phyloP scores from a whole-genome alignment of 306 rosid species.

The Corylus heterophylla region DNA sequence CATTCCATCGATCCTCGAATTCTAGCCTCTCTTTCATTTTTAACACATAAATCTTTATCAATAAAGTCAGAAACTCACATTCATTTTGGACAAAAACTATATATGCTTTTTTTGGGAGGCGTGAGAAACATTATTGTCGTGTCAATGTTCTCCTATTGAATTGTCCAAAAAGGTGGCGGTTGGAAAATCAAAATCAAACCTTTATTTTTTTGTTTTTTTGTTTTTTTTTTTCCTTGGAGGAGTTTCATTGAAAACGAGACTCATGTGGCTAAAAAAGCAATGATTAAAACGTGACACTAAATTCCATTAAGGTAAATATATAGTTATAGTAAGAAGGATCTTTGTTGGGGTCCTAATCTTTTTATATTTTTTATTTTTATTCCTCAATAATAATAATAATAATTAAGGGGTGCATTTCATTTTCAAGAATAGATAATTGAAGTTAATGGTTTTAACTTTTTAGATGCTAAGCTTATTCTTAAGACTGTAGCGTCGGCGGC shows the following conservation, averaged over 20 bases:
- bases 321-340: too few relatives aligned
- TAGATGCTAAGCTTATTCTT: not conserved
- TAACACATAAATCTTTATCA: too few relatives aligned
- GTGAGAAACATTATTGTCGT: too few relatives aligned
- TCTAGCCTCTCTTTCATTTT: too few relatives aligned
- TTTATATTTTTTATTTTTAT: not conserved
- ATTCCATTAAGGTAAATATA: not conserved
- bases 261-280: not conserved
- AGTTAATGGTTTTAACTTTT: too few relatives aligned
- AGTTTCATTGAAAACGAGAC: not conserved
- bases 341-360: not conserved
- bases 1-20: too few relatives aligned
- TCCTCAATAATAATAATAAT: not conserved
- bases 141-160: not conserved
- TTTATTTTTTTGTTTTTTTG: not conserved
- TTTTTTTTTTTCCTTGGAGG: not conserved
- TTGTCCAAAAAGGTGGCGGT: not conserved
- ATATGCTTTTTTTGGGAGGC: not conserved
- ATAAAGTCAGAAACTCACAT: too few relatives aligned
- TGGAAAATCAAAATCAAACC: slow-evolving; percentile 1
- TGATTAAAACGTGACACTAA: not conserved
- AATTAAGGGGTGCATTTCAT: not conserved
- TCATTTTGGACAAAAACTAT: too few relatives aligned
- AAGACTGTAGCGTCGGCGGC: slow-evolving; percentile 16
- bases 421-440: not conserved